Percentiles rank a stretch among this genome's conserved stretches.
Conservation (phyloP, 1,284 basidiomycete species). For the Heliocybe sulcata region DNA sequence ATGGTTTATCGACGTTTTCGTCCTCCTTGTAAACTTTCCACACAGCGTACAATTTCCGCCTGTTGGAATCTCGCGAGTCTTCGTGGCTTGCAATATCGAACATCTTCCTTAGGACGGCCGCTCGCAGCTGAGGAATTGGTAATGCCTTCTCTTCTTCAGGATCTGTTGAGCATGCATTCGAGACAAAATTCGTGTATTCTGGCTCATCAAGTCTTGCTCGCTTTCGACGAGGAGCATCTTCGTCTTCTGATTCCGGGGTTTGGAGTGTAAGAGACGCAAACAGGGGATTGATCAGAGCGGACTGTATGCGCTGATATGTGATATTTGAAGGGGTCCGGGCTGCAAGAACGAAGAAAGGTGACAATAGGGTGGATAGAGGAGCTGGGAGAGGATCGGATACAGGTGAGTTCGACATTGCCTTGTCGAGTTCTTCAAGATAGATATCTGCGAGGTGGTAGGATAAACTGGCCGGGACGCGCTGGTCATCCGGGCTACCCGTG, state of each 20-base stretch:
- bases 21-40: constrained; percentile 61
- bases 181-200: constrained; percentile 33
- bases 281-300: constrained; percentile 60
- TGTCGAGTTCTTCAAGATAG: constrained; percentile 88
- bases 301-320: constrained; percentile 65
- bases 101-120: constrained; percentile 52
- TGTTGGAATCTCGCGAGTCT: constrained; percentile 70
- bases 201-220: constrained; percentile 29
- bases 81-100: constrained; percentile 75
- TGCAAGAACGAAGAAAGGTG: constrained; percentile 66
- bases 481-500: constrained; percentile 56
- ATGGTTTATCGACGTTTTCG: constrained; percentile 24
- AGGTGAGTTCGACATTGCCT: constrained; percentile 35
- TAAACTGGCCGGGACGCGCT: constrained; percentile 72
- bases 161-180: constrained; percentile 41
- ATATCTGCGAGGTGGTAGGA: constrained; percentile 87
- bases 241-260: constrained; percentile 22
- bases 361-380: constrained; percentile 53
- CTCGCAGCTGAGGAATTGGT: constrained; percentile 37
- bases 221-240: constrained; percentile 22
- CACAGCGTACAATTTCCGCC: constrained; percentile 76
- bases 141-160: constrained; percentile 30
- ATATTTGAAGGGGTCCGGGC: constrained; percentile 54
- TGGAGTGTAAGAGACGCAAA: constrained; percentile 36
- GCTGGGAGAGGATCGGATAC: constrained; percentile 27